phyloP scores from a whole-genome alignment of 768 basidiomycete species.

The Epithele typhae region DNA sequence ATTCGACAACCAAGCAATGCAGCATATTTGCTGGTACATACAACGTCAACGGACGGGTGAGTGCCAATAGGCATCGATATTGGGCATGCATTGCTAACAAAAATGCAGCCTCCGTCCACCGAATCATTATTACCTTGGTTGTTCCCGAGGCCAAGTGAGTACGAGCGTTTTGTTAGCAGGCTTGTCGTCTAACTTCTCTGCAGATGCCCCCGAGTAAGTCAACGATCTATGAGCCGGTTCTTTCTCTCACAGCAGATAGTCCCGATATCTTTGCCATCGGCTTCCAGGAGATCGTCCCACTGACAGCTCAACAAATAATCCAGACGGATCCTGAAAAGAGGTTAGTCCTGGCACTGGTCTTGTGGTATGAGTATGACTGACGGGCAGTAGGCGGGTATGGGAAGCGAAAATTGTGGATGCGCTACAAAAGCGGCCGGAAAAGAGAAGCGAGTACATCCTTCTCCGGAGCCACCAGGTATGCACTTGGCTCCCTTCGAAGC shows the following conservation, averaged over 20 bases:
- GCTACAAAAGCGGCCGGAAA: constrained; percentile 64
- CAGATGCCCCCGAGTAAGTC: constrained; percentile 48
- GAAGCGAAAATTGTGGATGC: constrained; percentile 78
- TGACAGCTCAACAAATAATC: constrained; percentile 96
- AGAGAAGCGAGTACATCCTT: constrained; percentile 73
- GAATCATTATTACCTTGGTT: constrained; percentile 89
- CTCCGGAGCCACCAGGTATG: constrained; percentile 88
- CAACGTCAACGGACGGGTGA: constrained; percentile 90
- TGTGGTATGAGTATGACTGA: background rate
- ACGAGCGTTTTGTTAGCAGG: background rate
- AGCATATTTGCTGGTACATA: constrained; percentile 87
- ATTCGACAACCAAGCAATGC: constrained; percentile 71
- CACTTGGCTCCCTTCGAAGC: background rate
- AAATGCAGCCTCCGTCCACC: constrained; percentile 62
- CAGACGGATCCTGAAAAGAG: constrained; percentile 93
- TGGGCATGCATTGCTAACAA: background rate
- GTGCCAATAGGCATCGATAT: constrained; percentile 13
- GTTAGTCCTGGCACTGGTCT: constrained; percentile 33
- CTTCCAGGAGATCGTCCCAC: constrained; percentile 96
- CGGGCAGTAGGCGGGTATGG: constrained; percentile 70
- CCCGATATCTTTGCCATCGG: constrained; percentile 90
- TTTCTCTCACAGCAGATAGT: constrained; percentile 35
- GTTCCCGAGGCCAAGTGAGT: constrained; percentile 76
- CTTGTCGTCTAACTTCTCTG: background rate
- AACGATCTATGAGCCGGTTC: too few relatives aligned